Base-by-base conservation (phyloP, 2,329 filamentous ascomycete genomes). In the Colletotrichum endophyticum region DNA sequence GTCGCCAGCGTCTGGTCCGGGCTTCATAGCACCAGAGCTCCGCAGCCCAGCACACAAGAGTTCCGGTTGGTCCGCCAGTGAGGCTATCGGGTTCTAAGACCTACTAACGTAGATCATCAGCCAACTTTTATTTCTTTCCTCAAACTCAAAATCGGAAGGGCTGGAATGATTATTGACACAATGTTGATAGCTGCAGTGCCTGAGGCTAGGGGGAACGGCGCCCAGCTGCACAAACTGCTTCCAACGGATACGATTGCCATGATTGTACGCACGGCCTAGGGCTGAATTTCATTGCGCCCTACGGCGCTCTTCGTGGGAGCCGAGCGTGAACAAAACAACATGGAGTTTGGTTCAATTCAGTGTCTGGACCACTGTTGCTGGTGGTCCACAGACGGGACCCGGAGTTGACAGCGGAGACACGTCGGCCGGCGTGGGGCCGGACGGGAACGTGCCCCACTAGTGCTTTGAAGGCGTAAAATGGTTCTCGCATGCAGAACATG, bases 361-460 rank as follows among this genome's bases (percentile, higher is more conserved):
- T 44, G 39, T 44, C 34, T 39, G 53, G 34, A 36, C 63, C 36
- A 25, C 36, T 15, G 27, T 16, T 19, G 28, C 39, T 39, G 25
- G 56, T 63, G 36, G 34, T 36, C 61, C 27, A 66, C 27, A 27
- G 49, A 59, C 22, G 27, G 32, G 44, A 25, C 13, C 44, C 73
- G 73, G 70, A 69, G 27, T 53, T 59, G 64, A 64, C 57, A 53
- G 70, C 73, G 73, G 73, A 34, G 44, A 49, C 27, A 32, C n/a
- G 22, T 67, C 70, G 70, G 63, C 30, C 44, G 59, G 30, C 30
- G 64, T 73, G 64, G 73, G 70, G 16, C 73, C 64, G 59, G 64
- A 19, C 53, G 25, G 28, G 53, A 16, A 27, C 28, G 9, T 59
- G 44, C 49, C 27, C 57, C 59, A 73, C 59, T 44, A 66, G 44